Evolutionary conservation across 23 red algal species (phyloP), one percentile per base, ranked within the genome.

Genomic region (Agarophyton chilense): DNA sequence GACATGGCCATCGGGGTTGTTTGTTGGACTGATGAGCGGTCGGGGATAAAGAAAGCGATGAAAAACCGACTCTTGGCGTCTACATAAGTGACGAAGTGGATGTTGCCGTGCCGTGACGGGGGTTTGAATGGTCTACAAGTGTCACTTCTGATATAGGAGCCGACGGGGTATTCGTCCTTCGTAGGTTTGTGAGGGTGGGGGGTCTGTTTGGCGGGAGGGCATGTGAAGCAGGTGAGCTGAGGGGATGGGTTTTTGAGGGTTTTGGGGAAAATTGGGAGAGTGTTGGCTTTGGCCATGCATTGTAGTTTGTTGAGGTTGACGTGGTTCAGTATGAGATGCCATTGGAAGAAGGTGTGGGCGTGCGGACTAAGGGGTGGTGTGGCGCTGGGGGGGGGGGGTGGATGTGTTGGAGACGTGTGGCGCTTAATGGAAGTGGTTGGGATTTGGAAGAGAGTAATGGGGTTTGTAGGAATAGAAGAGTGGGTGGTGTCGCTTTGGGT

Each of bases 311-410:
- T 0, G 4, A 1, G 54, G 43, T 78, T 45, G 42, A 52, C 50
- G 73, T 78, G 73, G 73, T 78, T 49, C 44, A 78, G 44, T n/a
- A 78, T 41, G 35, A 78, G 32, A 41, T 78, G 25, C 73, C 73
- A 78, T 22, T 74, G 68, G 0, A 74, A 74, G 10, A 74, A 74
- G 42, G 34, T n/a, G 24, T 40, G 68, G 42, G 68, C 68, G 28
- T 74, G 68, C n/a, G n/a, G n/a, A n/a, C n/a, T n/a, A n/a, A n/a
- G n/a, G n/a, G n/a, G n/a, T n/a, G n/a, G n/a, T n/a, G n/a, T n/a
- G n/a, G n/a, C n/a, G n/a, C n/a, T n/a, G n/a, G n/a, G n/a, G n/a
- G n/a, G n/a, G n/a, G n/a, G n/a, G n/a, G n/a, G n/a, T n/a, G n/a
- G n/a, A n/a, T n/a, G n/a, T n/a, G n/a, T n/a, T n/a, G n/a, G n/a